Evolutionary conservation across 345 rosid genomes (phyloP), one percentile per base, ranked within the genome.

Genomic region (Euphorbia lathyris): DNA sequence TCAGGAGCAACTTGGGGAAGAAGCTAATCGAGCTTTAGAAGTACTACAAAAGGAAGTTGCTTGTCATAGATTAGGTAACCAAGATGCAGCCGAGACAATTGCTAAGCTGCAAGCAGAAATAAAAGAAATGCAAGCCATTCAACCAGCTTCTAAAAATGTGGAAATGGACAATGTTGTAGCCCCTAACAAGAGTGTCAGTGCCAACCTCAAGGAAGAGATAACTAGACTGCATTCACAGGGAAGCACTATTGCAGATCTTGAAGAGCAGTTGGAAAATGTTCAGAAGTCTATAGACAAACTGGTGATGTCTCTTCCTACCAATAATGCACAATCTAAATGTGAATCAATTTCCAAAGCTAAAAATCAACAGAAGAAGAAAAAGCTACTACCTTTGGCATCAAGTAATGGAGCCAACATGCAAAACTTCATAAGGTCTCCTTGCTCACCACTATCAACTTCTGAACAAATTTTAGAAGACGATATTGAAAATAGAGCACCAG

Each of bases 191-290:
- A 96, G 97, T 72, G 97, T 92, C 68, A 81, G 91, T 77, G 97
- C 97, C 62, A 96, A 90, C 73, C 93, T 96, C 69, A 96, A 92
- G 84, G 97, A 96, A 55, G 99, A 92, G 85, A 92, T 96, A 69
- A 96, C 98, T 47, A 90, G 99, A 80, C 98, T 96, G 74, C 99
- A 96, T 77, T 90, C 97, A 12, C 98, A 96, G 68, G 98, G 99
- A 26, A 86, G 94, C 80, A 92, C 86, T 34, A 92, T 96, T 69
- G 99, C 97, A 5, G 72, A 89, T 79, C 96, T 96, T 9, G 99
- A 96, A 83, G 95, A 89, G 83, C 97, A 92, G 59, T 86, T 96
- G 56, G 99, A 92, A 78, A 96, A 88, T 65, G 99, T 96, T 67
- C 99, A 96, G 86, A 92, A 88, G 77, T 92, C 98, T 9, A 90